These are phyloP conservation scores for Xylaria acuta DNA, from an alignment of 495 filamentous ascomycete genomes.

Conservation along the genomic window DNA sequence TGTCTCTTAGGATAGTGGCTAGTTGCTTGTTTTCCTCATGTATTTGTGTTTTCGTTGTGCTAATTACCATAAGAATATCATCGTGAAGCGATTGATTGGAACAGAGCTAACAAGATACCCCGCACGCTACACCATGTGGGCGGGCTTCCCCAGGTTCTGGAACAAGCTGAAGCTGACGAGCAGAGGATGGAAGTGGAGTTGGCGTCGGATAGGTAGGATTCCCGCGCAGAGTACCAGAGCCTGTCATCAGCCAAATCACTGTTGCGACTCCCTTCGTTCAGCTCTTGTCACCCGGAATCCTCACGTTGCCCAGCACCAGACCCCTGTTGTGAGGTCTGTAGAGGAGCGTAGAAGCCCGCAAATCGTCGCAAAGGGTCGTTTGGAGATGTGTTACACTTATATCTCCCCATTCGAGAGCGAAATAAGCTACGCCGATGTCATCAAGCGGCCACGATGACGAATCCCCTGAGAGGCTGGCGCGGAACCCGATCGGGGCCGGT, in stretches of 20 bases:
- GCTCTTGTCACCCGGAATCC: slow-evolving; percentile 22
- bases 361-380: slow-evolving; percentile 6
- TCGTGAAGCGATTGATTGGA: slow-evolving; percentile 4
- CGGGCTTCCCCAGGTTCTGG: slow-evolving; percentile 30
- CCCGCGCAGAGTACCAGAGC: slow-evolving; percentile 16
- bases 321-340: slow-evolving; percentile 14
- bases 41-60: background rate
- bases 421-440: slow-evolving; percentile 26
- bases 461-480: slow-evolving; percentile 16
- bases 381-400: slow-evolving; percentile 26
- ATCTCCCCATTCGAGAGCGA: slow-evolving; percentile 15
- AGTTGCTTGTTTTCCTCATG: background rate
- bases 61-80: background rate
- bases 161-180: slow-evolving; percentile 30
- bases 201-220: slow-evolving; percentile 26
- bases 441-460: slow-evolving; percentile 32
- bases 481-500: slow-evolving; percentile 19
- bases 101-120: slow-evolving; percentile 19
- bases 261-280: slow-evolving; percentile 8
- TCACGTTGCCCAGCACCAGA: slow-evolving; percentile 13
- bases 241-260: slow-evolving; percentile 26
- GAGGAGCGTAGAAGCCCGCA: slow-evolving; percentile 22
- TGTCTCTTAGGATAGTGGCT: background rate
- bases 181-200: slow-evolving; percentile 28
- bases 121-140: slow-evolving; percentile 22